phyloP scores from a whole-genome alignment of 2,329 filamentous ascomycete genomes.

The Pezicula carpinea region DNA sequence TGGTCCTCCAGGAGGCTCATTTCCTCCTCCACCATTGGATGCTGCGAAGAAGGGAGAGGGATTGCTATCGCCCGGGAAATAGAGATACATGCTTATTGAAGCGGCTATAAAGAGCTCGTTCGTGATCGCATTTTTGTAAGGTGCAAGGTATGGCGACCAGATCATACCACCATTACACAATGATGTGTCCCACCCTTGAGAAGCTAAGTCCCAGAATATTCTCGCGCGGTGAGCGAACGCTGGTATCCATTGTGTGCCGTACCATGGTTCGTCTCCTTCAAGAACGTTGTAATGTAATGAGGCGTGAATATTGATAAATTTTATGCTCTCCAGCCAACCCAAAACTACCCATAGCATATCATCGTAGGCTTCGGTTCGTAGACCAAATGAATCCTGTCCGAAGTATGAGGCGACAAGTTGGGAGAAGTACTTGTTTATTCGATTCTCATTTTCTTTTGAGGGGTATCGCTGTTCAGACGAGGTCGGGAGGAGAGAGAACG shows the following conservation, averaged over 20 bases:
- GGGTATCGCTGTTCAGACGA: slow-evolving; percentile 7
- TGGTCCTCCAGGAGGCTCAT: slow-evolving; percentile 9
- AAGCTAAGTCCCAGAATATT: slow-evolving; percentile 79
- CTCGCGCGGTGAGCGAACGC: slow-evolving; percentile 79
- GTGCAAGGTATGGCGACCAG: slow-evolving; percentile 75
- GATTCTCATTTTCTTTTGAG: slow-evolving; percentile 54
- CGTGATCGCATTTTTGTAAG: slow-evolving; percentile 96
- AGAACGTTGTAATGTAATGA: slow-evolving; percentile 50
- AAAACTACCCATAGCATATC: slow-evolving; percentile 96
- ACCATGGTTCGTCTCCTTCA: slow-evolving; percentile 47
- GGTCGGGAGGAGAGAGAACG: slow-evolving; percentile 39
- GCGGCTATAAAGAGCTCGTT: slow-evolving; percentile 86
- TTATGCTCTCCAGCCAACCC: slow-evolving; percentile 79
- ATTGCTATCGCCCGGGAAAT: slow-evolving; percentile 78
- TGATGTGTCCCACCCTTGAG: slow-evolving; percentile 73
- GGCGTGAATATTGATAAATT: slow-evolving; percentile 70
- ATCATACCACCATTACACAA: slow-evolving; percentile 85
- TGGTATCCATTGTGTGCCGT: slow-evolving; percentile 70
- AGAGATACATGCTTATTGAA: slow-evolving; percentile 82
- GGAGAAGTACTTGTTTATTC: slow-evolving; percentile 78
- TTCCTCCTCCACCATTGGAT: not conserved
- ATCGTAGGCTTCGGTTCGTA: slow-evolving; percentile 79
- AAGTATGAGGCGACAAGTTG: slow-evolving; percentile 78
- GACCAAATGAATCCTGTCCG: slow-evolving; percentile 71
- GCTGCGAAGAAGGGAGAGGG: slow-evolving; percentile 55